Percentiles rank a stretch among this genome's conserved stretches.
phyloP scores from a whole-genome alignment of 129 eudicot genomes.

The Sambucus nigra region DNA sequence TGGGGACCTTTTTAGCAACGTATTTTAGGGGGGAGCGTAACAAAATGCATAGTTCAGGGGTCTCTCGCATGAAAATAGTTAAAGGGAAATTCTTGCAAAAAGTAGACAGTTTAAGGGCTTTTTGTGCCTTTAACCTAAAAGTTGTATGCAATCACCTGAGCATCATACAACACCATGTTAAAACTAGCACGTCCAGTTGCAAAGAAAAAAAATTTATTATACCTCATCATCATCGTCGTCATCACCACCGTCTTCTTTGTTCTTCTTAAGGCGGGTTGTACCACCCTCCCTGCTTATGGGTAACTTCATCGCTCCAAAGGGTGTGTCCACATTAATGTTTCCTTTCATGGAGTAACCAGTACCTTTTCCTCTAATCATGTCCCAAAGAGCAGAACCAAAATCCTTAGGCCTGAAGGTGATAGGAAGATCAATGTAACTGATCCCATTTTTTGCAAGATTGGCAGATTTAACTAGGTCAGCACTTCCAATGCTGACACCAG shows the following conservation, averaged over 20 bases:
- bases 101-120: too few relatives aligned
- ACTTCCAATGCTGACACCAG: slow-evolving; percentile 78
- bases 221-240: slow-evolving; percentile 79
- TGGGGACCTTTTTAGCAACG: too few relatives aligned
- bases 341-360: slow-evolving; percentile 97
- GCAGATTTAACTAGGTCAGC: slow-evolving; percentile 63
- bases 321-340: slow-evolving; percentile 73
- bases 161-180: too few relatives aligned
- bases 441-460: slow-evolving; percentile 50
- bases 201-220: slow-evolving; percentile 8
- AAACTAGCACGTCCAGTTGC: too few relatives aligned
- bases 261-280: slow-evolving; percentile 76
- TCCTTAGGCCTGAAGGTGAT: slow-evolving; percentile 97
- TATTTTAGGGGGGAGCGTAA: too few relatives aligned
- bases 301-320: slow-evolving; percentile 97
- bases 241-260: slow-evolving; percentile 45
- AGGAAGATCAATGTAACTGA: slow-evolving; percentile 59
- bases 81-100: too few relatives aligned
- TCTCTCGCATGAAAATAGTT: too few relatives aligned
- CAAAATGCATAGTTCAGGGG: too few relatives aligned
- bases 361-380: slow-evolving; percentile 96
- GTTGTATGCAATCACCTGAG: too few relatives aligned
- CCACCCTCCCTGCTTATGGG: slow-evolving; percentile 86
- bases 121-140: too few relatives aligned
- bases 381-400: slow-evolving; percentile 95